Conservation (phyloP, 2,329 filamentous ascomycete species). For the Truncatella angustata region DNA sequence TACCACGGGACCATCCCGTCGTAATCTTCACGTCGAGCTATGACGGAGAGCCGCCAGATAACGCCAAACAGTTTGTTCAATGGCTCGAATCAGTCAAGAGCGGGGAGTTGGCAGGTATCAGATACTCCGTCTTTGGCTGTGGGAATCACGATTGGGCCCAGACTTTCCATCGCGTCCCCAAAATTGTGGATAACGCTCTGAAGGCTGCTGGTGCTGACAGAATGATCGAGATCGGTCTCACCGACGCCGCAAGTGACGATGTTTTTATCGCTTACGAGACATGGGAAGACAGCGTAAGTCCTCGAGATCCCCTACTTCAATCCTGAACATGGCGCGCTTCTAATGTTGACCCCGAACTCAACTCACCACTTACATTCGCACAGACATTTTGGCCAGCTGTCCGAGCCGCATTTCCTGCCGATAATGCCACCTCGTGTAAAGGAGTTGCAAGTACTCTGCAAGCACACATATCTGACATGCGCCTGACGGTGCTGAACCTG, state of each 20-base stretch:
- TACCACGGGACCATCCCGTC: slow-evolving; percentile 60
- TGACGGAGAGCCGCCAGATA: slow-evolving; percentile 72
- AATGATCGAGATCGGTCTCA: slow-evolving; percentile 44
- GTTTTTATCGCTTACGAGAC: slow-evolving; percentile 57
- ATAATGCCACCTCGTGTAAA: slow-evolving; percentile 26
- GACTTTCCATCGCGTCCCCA: slow-evolving; percentile 59
- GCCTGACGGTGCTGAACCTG: slow-evolving; percentile 52
- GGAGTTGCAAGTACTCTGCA: slow-evolving; percentile 23
- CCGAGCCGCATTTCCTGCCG: slow-evolving; percentile 11
- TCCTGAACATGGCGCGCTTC: too few relatives aligned
- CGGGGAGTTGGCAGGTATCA: slow-evolving; percentile 51
- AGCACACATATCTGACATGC: not conserved
- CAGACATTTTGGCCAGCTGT: not conserved
- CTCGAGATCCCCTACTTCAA: not conserved
- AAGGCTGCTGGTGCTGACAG: slow-evolving; percentile 44
- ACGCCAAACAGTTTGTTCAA: slow-evolving; percentile 64
- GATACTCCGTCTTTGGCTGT: slow-evolving; percentile 70
- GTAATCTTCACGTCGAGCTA: slow-evolving; percentile 69
- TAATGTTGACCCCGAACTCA: too few relatives aligned
- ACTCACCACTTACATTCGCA: not conserved
- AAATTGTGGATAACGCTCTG: slow-evolving; percentile 46
- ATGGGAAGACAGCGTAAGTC: slow-evolving; percentile 49
- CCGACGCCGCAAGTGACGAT: slow-evolving; percentile 53
- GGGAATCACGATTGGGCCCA: slow-evolving; percentile 48
- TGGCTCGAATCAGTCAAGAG: slow-evolving; percentile 58